Evolutionary conservation across 768 basidiomycete species (phyloP).

Genomic region (Postia placenta): DNA sequence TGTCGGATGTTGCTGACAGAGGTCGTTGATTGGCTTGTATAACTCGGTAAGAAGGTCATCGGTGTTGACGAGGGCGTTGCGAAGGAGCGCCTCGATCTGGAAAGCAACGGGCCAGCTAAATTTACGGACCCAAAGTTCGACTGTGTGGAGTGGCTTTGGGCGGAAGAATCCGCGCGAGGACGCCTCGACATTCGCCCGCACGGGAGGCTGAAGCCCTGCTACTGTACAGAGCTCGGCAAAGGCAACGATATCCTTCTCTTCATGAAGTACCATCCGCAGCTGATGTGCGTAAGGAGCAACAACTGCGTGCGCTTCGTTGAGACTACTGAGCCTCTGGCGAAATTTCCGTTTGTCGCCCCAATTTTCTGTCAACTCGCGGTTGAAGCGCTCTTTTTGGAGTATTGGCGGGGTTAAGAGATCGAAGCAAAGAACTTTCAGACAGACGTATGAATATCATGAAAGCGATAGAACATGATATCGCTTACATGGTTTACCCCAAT

Average conservation of each 20-base stretch:
- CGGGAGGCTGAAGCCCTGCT: slow-evolving; percentile 35
- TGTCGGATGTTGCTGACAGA: slow-evolving; percentile 28
- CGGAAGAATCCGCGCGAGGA: slow-evolving; percentile 45
- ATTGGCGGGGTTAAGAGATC: slow-evolving; percentile 60
- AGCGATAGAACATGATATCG: slow-evolving; percentile 6
- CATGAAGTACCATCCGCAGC: slow-evolving; percentile 54
- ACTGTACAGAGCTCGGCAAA: slow-evolving; percentile 51
- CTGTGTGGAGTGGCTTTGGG: slow-evolving; percentile 35
- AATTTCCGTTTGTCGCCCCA: slow-evolving; percentile 37
- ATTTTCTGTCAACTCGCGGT: slow-evolving; percentile 38
- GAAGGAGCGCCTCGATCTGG: slow-evolving; percentile 67
- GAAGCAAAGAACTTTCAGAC: slow-evolving; percentile 53
- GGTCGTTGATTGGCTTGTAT: slow-evolving; percentile 33
- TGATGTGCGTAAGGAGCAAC: slow-evolving; percentile 72
- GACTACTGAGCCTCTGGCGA: slow-evolving; percentile 50
- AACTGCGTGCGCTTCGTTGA: slow-evolving; percentile 51
- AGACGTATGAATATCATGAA: background rate
- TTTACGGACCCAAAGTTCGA: slow-evolving; percentile 37
- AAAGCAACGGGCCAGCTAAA: slow-evolving; percentile 68
- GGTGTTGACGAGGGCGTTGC: slow-evolving; percentile 57
- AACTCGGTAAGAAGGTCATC: slow-evolving; percentile 43
- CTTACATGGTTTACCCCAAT: slow-evolving; percentile 59
- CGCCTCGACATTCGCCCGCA: slow-evolving; percentile 41
- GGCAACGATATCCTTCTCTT: slow-evolving; percentile 40
- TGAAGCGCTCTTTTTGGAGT: slow-evolving; percentile 54